Percentiles rank a stretch among this genome's conserved stretches.
Evolutionary conservation across 768 basidiomycete species (phyloP).

Genomic region (Collybia sp.): DNA sequence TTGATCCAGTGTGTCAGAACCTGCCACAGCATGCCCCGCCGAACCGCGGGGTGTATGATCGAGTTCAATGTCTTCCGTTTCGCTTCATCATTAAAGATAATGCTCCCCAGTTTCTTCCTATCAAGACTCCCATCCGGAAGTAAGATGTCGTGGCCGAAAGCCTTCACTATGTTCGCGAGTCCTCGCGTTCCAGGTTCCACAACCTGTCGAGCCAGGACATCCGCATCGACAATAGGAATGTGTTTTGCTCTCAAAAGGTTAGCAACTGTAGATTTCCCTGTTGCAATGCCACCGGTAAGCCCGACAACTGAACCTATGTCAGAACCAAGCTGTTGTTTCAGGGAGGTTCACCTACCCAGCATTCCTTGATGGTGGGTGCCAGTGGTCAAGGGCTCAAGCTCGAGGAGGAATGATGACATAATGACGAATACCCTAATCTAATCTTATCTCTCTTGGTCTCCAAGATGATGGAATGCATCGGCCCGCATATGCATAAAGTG

Average conservation of each 20-base stretch:
- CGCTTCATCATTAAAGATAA: slow-evolving; percentile 76
- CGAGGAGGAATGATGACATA: too few species aligned
- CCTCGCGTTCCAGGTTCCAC: slow-evolving; percentile 80
- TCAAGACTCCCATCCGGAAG: slow-evolving; percentile 69
- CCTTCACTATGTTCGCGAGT: slow-evolving; percentile 57
- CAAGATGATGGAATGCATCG: too few species aligned
- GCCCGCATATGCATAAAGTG: too few species aligned
- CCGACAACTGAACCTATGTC: slow-evolving; percentile 64
- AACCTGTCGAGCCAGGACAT: slow-evolving; percentile 81
- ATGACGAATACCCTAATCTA: too few species aligned
- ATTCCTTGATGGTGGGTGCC: too few species aligned
- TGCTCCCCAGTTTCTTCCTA: slow-evolving; percentile 74
- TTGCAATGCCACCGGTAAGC: slow-evolving; percentile 94
- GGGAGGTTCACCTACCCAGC: too few species aligned
- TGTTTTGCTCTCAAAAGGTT: slow-evolving; percentile 56
- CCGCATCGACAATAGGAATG: slow-evolving; percentile 91
- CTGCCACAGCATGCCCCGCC: slow-evolving; percentile 66
- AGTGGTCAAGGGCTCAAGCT: too few species aligned
- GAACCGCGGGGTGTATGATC: slow-evolving; percentile 92
- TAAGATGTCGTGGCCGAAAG: slow-evolving; percentile 72
- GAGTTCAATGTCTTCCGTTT: slow-evolving; percentile 72
- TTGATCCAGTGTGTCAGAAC: slow-evolving; percentile 69
- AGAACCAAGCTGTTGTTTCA: too few species aligned
- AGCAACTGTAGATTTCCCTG: slow-evolving; percentile 94
- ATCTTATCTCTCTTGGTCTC: too few species aligned